These are phyloP conservation scores for Diphasiastrum complanatum DNA, from an alignment of 83 land plant genomes.

Conservation along the genomic window DNA sequence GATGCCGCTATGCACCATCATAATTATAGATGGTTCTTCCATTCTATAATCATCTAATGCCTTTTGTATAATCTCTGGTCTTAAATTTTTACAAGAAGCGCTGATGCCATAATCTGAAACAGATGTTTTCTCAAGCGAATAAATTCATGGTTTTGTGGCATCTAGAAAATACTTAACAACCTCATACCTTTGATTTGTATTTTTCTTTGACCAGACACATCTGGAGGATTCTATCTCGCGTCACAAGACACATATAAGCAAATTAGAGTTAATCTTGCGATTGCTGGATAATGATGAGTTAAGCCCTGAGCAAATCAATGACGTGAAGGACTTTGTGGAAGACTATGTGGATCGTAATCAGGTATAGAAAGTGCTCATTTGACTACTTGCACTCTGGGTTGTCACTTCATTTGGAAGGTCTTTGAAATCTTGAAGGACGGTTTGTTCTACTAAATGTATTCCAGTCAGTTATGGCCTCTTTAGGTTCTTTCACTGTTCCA, in stretches of 20 bases:
- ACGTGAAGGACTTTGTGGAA: constrained; percentile 86
- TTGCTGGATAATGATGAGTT: constrained; percentile 94
- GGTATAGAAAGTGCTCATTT: constrained; percentile 25
- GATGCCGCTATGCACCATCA: too few species aligned
- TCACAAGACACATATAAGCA: constrained; percentile 85
- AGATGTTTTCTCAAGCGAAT: too few species aligned
- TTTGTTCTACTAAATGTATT: neutral
- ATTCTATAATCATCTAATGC: too few species aligned
- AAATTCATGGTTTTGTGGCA: too few species aligned
- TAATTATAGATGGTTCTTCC: too few species aligned
- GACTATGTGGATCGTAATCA: constrained; percentile 97
- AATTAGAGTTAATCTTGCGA: constrained; percentile 80
- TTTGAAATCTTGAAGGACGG: neutral
- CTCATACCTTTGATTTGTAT: too few species aligned
- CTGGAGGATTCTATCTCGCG: constrained; percentile 76
- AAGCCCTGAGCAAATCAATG: constrained; percentile 89
- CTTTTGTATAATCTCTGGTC: too few species aligned
- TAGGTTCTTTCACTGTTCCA: neutral
- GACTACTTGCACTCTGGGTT: too few species aligned
- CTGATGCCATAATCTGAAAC: too few species aligned
- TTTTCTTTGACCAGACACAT: constrained; percentile 45
- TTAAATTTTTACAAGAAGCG: too few species aligned
- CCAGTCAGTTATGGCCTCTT: neutral
- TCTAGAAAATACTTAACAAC: too few species aligned
- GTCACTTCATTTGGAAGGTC: too few species aligned